phyloP scores from a whole-genome alignment of 1,284 basidiomycete species.

The Tremellales sp. region DNA sequence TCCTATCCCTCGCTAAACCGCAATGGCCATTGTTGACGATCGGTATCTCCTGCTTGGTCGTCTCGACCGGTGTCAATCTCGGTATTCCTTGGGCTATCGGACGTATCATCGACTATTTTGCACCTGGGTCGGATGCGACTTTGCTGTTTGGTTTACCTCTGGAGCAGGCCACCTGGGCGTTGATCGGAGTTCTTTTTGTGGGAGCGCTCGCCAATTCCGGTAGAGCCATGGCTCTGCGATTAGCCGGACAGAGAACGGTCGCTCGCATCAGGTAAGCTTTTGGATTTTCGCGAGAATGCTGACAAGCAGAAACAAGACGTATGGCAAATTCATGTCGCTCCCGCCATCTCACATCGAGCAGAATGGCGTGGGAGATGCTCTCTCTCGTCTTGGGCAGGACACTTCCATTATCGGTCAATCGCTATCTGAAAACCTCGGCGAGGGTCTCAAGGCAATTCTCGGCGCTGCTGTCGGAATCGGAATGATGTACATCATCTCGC shows the following conservation, averaged over 20 bases:
- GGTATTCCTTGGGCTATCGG: slow-evolving; percentile 44
- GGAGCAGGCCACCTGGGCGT: slow-evolving; percentile 34
- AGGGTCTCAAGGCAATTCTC: slow-evolving; percentile 45
- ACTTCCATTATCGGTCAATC: slow-evolving; percentile 45
- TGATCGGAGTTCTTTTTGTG: slow-evolving; percentile 32
- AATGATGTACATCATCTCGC: slow-evolving; percentile 46
- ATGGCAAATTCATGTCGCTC: slow-evolving; percentile 42
- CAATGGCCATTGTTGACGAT: slow-evolving; percentile 40
- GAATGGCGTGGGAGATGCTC: slow-evolving; percentile 43
- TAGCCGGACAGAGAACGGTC: slow-evolving; percentile 45
- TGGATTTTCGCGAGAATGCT: neutral
- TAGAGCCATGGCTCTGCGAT: slow-evolving; percentile 36
- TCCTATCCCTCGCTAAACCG: slow-evolving; percentile 40
- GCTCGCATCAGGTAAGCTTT: slow-evolving; percentile 36
- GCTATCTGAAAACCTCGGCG: slow-evolving; percentile 44
- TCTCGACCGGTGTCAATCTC: slow-evolving; percentile 42
- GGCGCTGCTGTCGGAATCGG: slow-evolving; percentile 42
- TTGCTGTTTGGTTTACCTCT: slow-evolving; percentile 41
- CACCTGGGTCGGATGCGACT: slow-evolving; percentile 39
- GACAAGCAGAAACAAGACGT: slow-evolving; percentile 37
- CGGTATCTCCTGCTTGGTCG: slow-evolving; percentile 33
- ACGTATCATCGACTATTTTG: slow-evolving; percentile 46
- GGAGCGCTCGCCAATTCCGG: slow-evolving; percentile 44
- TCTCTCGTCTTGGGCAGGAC: slow-evolving; percentile 46
- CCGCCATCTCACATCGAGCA: slow-evolving; percentile 46